A percentile compares a stretch with the other conserved stretches of the same genome.
Evolutionary conservation across 2,329 filamentous ascomycete genomes (phyloP).

Genomic region (Diplodia mutila): DNA sequence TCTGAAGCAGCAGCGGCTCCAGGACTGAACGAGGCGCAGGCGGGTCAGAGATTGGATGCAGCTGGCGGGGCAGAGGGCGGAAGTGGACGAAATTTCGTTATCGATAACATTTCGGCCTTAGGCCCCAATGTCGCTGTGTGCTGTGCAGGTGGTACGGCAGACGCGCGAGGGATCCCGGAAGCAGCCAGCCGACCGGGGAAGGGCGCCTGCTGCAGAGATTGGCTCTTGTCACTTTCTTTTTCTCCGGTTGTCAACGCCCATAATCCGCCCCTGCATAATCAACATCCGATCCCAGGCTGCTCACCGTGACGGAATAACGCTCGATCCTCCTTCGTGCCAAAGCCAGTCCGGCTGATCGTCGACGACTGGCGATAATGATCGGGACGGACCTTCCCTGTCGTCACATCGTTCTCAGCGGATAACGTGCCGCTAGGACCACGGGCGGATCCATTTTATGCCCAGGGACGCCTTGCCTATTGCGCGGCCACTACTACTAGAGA

Average conservation of each 20-base stretch:
- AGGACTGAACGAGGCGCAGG: not conserved
- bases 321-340: slow-evolving; percentile 4
- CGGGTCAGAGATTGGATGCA: not conserved
- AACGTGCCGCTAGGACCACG: not conserved
- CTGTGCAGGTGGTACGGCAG: not conserved
- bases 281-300: not conserved
- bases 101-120: slow-evolving; percentile 17
- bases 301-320: not conserved
- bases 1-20: not conserved
- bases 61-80: not conserved
- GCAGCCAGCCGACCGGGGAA: slow-evolving; percentile 5
- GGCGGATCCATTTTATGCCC: not conserved
- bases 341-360: slow-evolving; percentile 13
- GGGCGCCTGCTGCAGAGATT: not conserved
- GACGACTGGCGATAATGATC: not conserved
- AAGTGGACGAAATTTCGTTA: slow-evolving; percentile 15
- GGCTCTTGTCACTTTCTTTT: not conserved
- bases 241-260: not conserved
- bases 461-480: not conserved
- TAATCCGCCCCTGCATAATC: not conserved
- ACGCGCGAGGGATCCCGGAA: slow-evolving; percentile 1
- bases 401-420: not conserved
- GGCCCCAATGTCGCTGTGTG: not conserved
- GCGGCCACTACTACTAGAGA: not conserved
- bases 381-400: slow-evolving; percentile 1